phyloP scores from a whole-genome alignment of 495 filamentous ascomycete genomes.

The Daldinia childiae region DNA sequence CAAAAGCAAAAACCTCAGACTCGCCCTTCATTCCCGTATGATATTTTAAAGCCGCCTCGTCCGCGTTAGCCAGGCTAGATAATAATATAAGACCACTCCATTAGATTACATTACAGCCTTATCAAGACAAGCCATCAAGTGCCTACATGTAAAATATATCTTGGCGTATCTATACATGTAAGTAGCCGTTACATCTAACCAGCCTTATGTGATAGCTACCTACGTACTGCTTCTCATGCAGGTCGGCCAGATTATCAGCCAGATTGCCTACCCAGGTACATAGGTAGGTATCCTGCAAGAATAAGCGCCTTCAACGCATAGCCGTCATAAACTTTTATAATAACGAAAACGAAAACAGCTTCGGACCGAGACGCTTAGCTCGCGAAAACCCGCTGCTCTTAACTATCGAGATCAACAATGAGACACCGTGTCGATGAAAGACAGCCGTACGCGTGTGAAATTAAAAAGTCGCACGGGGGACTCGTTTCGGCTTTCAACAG shows the following conservation, averaged over 20 bases:
- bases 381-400: background rate
- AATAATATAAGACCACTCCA: background rate
- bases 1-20: too few species aligned
- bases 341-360: background rate
- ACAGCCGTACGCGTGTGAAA: constrained; percentile 20
- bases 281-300: background rate
- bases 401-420: background rate
- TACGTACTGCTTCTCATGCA: background rate
- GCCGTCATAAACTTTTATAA: background rate
- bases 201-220: background rate
- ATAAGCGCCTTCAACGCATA: background rate
- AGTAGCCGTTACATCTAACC: background rate
- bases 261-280: background rate
- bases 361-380: background rate
- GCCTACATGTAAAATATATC: background rate
- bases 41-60: too few species aligned
- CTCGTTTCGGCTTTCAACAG: constrained; percentile 15
- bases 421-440: background rate
- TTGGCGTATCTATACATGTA: background rate
- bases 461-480: constrained; percentile 26
- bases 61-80: too few species aligned
- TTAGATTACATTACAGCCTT: background rate
- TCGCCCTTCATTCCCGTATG: too few species aligned
- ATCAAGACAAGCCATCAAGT: background rate
- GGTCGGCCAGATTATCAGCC: background rate